These are phyloP conservation scores for Cornus controversa DNA, from an alignment of 148 eudicot genomes.

Conservation along the genomic window DNA sequence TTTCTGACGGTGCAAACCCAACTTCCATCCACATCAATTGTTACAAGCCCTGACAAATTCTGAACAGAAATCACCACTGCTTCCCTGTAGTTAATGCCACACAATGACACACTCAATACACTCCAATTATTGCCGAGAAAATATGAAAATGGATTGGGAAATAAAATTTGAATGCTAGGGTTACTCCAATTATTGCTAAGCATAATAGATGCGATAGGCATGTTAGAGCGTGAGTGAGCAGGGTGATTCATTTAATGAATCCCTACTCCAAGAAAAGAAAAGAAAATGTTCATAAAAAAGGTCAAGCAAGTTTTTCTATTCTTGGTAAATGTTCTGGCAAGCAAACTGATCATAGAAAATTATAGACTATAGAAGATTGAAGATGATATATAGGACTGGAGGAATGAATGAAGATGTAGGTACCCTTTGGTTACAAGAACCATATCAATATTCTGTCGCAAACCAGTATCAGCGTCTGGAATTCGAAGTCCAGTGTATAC, in stretches of 20 bases:
- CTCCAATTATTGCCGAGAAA: neutral
- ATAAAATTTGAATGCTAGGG: neutral
- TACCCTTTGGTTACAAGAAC: slow-evolving; percentile 71
- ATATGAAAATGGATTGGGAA: neutral
- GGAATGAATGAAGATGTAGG: neutral
- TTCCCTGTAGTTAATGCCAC: slow-evolving; percentile 40
- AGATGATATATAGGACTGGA: neutral
- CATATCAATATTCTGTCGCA: slow-evolving; percentile 62
- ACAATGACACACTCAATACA: neutral
- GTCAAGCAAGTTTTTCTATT: neutral
- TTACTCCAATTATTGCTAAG: neutral
- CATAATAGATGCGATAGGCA: neutral
- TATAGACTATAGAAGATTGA: neutral
- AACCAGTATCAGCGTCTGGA: slow-evolving; percentile 76
- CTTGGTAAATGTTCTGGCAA: neutral
- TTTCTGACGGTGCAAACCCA: slow-evolving; percentile 65
- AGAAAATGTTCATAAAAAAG: neutral
- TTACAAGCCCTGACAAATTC: slow-evolving; percentile 61
- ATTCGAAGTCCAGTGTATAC: slow-evolving; percentile 74
- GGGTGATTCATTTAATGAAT: neutral
- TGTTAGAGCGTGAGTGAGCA: neutral
- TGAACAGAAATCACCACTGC: slow-evolving; percentile 67
- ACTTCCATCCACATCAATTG: slow-evolving; percentile 65
- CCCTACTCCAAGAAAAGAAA: neutral
- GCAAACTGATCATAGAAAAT: neutral